A percentile compares a stretch with the other conserved stretches of the same genome.
Conservation (phyloP, 2,329 filamentous ascomycete species). For the Xylaria sp. region DNA sequence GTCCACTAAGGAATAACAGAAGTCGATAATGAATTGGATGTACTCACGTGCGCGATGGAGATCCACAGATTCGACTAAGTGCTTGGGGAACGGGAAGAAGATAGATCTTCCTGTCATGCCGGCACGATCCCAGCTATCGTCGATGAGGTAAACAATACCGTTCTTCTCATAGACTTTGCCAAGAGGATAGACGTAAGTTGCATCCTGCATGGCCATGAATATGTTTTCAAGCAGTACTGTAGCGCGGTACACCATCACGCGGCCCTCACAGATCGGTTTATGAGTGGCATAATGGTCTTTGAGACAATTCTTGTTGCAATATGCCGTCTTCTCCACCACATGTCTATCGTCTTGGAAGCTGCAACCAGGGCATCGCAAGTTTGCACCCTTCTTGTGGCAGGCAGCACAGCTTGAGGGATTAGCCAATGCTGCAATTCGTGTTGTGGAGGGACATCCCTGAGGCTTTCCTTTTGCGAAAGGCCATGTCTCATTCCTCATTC, state of each 20-base stretch:
- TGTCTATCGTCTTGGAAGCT: conserved; percentile 13
- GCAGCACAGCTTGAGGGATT: conserved; percentile 11
- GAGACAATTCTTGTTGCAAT: conserved; percentile 36
- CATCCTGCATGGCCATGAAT: conserved; percentile 12
- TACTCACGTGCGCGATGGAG: conserved; percentile 22
- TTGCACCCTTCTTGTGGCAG: conserved; percentile 29
- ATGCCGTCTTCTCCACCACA: conserved; percentile 25
- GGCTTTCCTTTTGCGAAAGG: conserved; percentile 17
- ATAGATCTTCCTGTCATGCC: conserved; percentile 32
- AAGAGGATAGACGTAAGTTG: conserved; percentile 23
- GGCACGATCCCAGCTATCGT: conserved; percentile 24
- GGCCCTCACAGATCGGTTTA: conserved; percentile 18
- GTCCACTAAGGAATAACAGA: neutral
- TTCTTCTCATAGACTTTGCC: conserved; percentile 2
- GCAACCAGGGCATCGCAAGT: conserved; percentile 28
- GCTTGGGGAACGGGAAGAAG: conserved; percentile 28
- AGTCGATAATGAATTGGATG: neutral
- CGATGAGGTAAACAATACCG: conserved; percentile 18
- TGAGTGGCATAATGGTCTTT: conserved; percentile 18
- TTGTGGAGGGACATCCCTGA: conserved; percentile 3
- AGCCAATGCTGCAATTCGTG: conserved; percentile 2
- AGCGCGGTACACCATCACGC: conserved; percentile 25
- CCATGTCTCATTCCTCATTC: conserved; percentile 29
- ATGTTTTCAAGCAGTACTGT: conserved; percentile 13
- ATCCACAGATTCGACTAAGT: conserved; percentile 1